Percentiles rank a stretch among this genome's conserved stretches.
These are phyloP conservation scores for Primulina huaijiensis DNA, from an alignment of 257 asterid species.

Conservation along the genomic window DNA sequence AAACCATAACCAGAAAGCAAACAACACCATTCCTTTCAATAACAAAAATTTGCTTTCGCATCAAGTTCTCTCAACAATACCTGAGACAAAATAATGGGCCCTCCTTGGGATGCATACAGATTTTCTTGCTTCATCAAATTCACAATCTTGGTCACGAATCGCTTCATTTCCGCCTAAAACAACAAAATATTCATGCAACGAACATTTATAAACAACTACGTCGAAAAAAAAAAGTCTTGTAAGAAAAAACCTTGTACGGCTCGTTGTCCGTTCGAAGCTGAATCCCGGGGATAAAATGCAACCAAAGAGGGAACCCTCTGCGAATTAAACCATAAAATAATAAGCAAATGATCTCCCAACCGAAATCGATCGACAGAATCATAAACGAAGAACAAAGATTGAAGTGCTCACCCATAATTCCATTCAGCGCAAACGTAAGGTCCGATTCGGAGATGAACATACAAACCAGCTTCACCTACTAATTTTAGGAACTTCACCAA, in stretches of 20 bases:
- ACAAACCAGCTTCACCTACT: slow-evolving; percentile 52
- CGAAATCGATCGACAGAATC: background rate
- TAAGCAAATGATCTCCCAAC: background rate
- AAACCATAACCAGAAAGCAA: background rate
- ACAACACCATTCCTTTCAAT: background rate
- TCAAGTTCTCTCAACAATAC: slow-evolving; percentile 24
- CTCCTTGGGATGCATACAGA: slow-evolving; percentile 63
- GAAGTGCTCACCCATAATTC: slow-evolving; percentile 57
- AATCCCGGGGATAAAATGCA: slow-evolving; percentile 68
- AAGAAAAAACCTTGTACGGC: slow-evolving; percentile 56
- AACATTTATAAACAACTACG: background rate
- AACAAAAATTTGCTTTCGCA: background rate
- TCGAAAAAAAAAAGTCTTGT: too few relatives aligned
- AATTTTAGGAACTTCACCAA: slow-evolving; percentile 61
- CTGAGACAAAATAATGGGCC: slow-evolving; percentile 77
- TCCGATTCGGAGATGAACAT: slow-evolving; percentile 58
- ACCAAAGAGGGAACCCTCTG: slow-evolving; percentile 85
- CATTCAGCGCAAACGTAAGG: slow-evolving; percentile 82
- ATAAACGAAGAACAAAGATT: background rate
- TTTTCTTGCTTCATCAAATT: slow-evolving; percentile 62
- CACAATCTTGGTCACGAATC: slow-evolving; percentile 56
- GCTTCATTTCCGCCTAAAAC: slow-evolving; percentile 58
- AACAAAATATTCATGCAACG: background rate
- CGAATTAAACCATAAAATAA: slow-evolving; percentile 9
- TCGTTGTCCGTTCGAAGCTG: slow-evolving; percentile 68